Evolutionary conservation across 1,284 basidiomycete genomes (phyloP).

Genomic region (Fomitopsis palustris): DNA sequence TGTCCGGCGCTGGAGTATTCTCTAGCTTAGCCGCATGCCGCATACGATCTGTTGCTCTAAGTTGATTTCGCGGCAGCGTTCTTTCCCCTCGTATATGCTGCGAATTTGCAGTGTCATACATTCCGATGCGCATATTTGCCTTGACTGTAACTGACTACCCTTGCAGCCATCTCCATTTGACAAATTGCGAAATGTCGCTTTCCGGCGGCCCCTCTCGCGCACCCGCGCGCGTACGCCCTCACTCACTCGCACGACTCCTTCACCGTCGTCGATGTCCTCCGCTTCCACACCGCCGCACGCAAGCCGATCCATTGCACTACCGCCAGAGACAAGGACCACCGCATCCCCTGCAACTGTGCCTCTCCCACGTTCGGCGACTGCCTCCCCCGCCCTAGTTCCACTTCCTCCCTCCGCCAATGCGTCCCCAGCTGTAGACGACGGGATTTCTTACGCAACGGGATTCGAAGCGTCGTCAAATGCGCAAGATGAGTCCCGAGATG

Average conservation of each 20-base stretch:
- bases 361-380: constrained; percentile 31
- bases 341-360: constrained; percentile 37
- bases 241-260: constrained; percentile 60
- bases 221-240: constrained; percentile 68
- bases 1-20: no score
- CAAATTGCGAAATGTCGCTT: constrained; percentile 61
- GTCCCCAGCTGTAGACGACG: constrained; percentile 38
- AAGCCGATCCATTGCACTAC: constrained; percentile 39
- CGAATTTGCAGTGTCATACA: no score
- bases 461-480: not conserved
- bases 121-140: not conserved
- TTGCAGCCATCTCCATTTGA: constrained; percentile 61
- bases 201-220: constrained; percentile 50
- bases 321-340: constrained; percentile 38
- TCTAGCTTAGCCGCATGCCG: no score
- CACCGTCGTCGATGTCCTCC: constrained; percentile 53
- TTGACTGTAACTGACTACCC: not conserved
- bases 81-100: no score
- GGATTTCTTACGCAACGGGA: not conserved
- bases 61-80: no score
- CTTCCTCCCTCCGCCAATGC: constrained; percentile 53
- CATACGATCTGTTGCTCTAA: no score
- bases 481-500: constrained; percentile 1
- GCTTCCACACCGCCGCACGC: constrained; percentile 61
- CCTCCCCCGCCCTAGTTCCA: constrained; percentile 51